phyloP scores from a whole-genome alignment of 345 rosid genomes.

The Cardiospermum halicacabum region DNA sequence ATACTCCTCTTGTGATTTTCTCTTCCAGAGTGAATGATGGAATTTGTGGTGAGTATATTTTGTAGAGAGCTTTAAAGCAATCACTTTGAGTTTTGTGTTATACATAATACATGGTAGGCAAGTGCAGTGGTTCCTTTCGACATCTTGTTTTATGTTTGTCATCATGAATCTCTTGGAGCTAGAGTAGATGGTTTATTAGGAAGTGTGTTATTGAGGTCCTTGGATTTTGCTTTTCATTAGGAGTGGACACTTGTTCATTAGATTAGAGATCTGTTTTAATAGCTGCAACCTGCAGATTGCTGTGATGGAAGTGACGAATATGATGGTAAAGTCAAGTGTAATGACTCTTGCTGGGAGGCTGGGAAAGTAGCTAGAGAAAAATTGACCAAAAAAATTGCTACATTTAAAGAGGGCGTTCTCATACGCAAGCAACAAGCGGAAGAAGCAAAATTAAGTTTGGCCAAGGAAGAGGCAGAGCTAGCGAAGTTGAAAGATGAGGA shows the following conservation, averaged over 20 bases:
- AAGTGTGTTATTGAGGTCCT: not conserved
- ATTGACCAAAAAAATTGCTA: slow-evolving; percentile 62
- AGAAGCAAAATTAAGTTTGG: slow-evolving; percentile 52
- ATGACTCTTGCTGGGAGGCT: slow-evolving; percentile 88
- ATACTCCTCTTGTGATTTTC: slow-evolving; percentile 48
- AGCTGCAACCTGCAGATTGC: slow-evolving; percentile 53
- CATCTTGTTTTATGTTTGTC: not conserved
- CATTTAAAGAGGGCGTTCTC: slow-evolving; percentile 55
- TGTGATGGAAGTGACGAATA: slow-evolving; percentile 99
- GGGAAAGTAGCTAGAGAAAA: slow-evolving; percentile 79
- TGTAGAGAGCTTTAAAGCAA: not conserved
- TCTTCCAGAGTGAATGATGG: slow-evolving; percentile 98
- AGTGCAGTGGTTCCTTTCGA: not conserved
- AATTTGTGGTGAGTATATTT: slow-evolving; percentile 63
- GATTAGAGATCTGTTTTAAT: not conserved
- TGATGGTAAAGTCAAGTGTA: slow-evolving; percentile 63
- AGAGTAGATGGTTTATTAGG: not conserved
- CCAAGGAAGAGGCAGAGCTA: slow-evolving; percentile 68
- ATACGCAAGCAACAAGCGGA: slow-evolving; percentile 51
- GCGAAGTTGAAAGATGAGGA: slow-evolving; percentile 69
- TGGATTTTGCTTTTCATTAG: not conserved
- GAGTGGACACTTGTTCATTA: not conserved
- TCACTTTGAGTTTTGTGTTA: not conserved
- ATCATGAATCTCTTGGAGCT: not conserved
- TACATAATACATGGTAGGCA: too few relatives aligned